These are phyloP conservation scores for Cetradonia linearis DNA, from an alignment of 495 filamentous ascomycete species.

Conservation along the genomic window DNA sequence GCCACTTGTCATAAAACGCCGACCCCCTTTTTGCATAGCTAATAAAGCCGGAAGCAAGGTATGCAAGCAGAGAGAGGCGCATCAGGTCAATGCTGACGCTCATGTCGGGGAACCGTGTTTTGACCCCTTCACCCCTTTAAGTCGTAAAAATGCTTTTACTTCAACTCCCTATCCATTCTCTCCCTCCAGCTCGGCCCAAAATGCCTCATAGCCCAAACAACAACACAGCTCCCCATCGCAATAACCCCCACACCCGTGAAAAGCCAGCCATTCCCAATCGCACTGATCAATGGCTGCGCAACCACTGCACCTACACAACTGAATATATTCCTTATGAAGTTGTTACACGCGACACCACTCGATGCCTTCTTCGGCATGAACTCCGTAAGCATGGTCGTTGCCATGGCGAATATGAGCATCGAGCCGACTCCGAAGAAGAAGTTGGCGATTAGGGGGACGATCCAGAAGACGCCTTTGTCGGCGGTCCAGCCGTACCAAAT, in stretches of 20 bases:
- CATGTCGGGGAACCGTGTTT: too few species aligned
- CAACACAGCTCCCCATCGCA: conserved; percentile 36
- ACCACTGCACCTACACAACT: conserved; percentile 66
- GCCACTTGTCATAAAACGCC: too few species aligned
- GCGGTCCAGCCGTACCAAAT: conserved; percentile 62
- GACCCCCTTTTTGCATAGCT: too few species aligned
- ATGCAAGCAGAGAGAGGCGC: too few species aligned
- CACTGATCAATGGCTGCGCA: conserved; percentile 65
- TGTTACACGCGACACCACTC: conserved; percentile 66
- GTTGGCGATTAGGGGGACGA: conserved; percentile 62
- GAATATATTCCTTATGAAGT: conserved; percentile 79
- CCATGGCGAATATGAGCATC: conserved; percentile 78
- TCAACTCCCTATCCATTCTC: conserved; percentile 49
- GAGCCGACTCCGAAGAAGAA: conserved; percentile 70
- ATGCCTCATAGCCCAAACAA: conserved; percentile 56
- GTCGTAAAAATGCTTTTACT: neutral
- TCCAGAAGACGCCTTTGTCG: conserved; percentile 47
- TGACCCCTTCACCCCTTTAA: neutral
- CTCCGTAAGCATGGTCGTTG: conserved; percentile 78
- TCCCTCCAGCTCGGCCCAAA: conserved; percentile 59
- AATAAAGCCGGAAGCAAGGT: too few species aligned
- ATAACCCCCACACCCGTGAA: conserved; percentile 69
- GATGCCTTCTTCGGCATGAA: conserved; percentile 73
- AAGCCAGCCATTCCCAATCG: conserved; percentile 81
- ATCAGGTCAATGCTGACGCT: too few species aligned